Conservation (phyloP, 2,329 filamentous ascomycete genomes). For the Ophiostoma ips region DNA sequence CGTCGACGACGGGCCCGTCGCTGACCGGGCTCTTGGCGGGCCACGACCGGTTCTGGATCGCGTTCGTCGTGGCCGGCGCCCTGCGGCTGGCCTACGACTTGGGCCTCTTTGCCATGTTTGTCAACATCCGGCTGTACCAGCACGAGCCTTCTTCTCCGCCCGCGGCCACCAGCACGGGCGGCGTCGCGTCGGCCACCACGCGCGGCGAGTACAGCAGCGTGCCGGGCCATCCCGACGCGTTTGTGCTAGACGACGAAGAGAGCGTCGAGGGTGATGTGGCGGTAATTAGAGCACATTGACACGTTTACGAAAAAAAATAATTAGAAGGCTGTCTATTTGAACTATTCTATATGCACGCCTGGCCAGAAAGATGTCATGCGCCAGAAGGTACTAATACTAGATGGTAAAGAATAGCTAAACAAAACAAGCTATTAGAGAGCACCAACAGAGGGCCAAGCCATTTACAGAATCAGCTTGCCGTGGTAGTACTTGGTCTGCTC, state of each 20-base stretch:
- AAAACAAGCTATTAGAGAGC: too few relatives aligned
- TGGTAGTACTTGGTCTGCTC: constrained; percentile 32
- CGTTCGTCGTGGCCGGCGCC: constrained; percentile 41
- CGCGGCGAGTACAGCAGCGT: constrained; percentile 23
- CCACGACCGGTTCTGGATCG: constrained; percentile 43
- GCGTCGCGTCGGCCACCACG: constrained; percentile 52
- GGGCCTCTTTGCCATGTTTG: constrained; percentile 44
- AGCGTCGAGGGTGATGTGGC: constrained; percentile 1
- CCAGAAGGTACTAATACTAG: too few relatives aligned
- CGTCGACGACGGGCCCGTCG: constrained; percentile 38
- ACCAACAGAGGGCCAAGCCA: background rate
- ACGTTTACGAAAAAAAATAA: too few relatives aligned
- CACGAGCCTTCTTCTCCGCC: too few relatives aligned
- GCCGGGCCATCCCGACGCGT: constrained; percentile 8
- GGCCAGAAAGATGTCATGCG: too few relatives aligned
- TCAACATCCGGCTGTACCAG: constrained; percentile 39
- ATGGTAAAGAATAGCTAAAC: too few relatives aligned
- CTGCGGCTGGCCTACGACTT: constrained; percentile 43
- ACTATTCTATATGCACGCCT: too few relatives aligned
- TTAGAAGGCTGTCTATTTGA: too few relatives aligned
- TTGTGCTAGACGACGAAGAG: constrained; percentile 12
- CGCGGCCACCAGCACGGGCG: too few relatives aligned
- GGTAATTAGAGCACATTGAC: too few relatives aligned
- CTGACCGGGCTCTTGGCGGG: constrained; percentile 42
- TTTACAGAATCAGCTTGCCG: constrained; percentile 31